Percentiles rank a stretch among this genome's conserved stretches.
Evolutionary conservation across 23 red algal species (phyloP).

Genomic region (Pyropia yezoensis): DNA sequence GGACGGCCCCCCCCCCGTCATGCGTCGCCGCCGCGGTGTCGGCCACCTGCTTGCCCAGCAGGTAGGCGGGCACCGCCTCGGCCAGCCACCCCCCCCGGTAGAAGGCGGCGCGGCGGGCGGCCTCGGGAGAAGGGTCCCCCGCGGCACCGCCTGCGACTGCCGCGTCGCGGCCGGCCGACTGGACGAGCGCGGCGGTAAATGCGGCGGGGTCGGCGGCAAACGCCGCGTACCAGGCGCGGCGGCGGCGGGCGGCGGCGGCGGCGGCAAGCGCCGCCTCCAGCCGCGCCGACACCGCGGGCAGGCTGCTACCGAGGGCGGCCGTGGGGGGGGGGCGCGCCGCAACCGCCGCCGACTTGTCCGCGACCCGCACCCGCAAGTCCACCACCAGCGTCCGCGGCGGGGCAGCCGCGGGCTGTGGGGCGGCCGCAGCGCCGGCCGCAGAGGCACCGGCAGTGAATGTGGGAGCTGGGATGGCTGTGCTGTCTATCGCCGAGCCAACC

Average conservation of each 20-base stretch:
- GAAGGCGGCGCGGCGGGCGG: constrained; percentile 62
- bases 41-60: constrained; percentile 62
- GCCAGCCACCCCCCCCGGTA: constrained; percentile 87
- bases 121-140: constrained; percentile 52
- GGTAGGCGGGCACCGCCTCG: constrained; percentile 83
- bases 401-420: no score
- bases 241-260: constrained; percentile 29
- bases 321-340: no score
- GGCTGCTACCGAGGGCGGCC: not conserved
- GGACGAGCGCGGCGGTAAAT: constrained; percentile 73
- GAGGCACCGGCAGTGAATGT: constrained; percentile 45
- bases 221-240: constrained; percentile 64
- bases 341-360: no score
- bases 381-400: no score
- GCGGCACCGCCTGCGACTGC: constrained; percentile 51
- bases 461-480: constrained; percentile 42
- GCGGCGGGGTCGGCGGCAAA: constrained; percentile 67
- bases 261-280: constrained; percentile 31
- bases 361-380: no score
- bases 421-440: constrained; percentile 22
- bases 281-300: constrained; percentile 31
- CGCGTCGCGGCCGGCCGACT: constrained; percentile 70
- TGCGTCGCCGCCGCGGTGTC: constrained; percentile 52
- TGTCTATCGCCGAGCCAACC: constrained; percentile 21
- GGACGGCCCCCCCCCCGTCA: not conserved